Conservation (phyloP, 148 eudicot genomes). For the Chenopodium berlandieri region DNA sequence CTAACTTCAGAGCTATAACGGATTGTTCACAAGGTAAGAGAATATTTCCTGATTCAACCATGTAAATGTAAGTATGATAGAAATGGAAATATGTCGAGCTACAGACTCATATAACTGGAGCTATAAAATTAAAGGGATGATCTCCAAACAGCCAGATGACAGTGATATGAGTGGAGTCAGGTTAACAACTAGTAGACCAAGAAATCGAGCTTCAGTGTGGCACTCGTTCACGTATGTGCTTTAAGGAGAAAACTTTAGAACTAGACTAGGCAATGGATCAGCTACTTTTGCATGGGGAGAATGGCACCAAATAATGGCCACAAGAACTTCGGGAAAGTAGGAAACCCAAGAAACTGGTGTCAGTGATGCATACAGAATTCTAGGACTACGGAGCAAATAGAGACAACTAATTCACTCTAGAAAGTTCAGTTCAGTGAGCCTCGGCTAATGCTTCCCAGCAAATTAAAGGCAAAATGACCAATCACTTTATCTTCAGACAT, state of each 20-base stretch:
- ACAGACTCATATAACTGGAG: not conserved
- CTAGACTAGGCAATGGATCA: not conserved
- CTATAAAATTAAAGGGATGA: not conserved
- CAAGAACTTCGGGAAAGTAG: not conserved
- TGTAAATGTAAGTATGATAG: not conserved
- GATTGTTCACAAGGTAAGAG: not conserved
- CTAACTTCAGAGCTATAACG: not conserved
- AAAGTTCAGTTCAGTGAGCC: not conserved
- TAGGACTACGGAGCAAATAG: not conserved
- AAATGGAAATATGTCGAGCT: not conserved
- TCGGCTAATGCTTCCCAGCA: not conserved
- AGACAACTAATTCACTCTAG: not conserved
- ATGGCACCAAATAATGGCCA: not conserved
- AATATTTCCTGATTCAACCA: not conserved
- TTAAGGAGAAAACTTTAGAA: not conserved
- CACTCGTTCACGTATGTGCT: not conserved
- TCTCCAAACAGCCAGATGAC: not conserved
- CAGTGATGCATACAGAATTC: not conserved
- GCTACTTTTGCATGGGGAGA: not conserved
- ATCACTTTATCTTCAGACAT: not conserved
- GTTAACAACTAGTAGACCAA: not conserved
- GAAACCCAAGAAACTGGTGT: not conserved
- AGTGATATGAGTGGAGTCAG: not conserved
- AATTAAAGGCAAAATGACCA: not conserved
- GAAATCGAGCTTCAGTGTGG: not conserved